These are phyloP conservation scores for Suillus variegatus DNA, from an alignment of 768 basidiomycete genomes.

Conservation along the genomic window DNA sequence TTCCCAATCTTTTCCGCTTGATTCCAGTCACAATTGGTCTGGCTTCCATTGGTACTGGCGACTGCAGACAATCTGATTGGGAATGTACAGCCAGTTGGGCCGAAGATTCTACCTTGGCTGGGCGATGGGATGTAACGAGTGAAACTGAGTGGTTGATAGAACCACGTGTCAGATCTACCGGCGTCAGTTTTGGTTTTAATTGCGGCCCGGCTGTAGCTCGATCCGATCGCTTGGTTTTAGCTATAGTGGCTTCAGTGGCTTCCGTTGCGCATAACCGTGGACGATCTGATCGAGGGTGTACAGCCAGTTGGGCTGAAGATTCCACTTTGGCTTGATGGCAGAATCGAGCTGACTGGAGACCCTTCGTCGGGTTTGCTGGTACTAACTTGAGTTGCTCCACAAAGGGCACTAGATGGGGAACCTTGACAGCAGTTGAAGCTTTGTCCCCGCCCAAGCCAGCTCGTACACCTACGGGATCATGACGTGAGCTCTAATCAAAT, in stretches of 20 bases:
- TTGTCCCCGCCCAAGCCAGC: neutral
- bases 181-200: neutral
- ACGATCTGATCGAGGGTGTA: slow-evolving; percentile 3
- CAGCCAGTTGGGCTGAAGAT: neutral
- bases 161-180: neutral
- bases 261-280: neutral
- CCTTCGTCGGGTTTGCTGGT: neutral
- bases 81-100: neutral
- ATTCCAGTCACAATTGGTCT: slow-evolving; percentile 24
- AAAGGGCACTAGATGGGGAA: neutral
- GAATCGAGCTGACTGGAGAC: neutral
- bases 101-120: neutral
- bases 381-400: neutral
- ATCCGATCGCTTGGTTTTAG: neutral
- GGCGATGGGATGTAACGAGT: neutral
- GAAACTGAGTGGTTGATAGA: neutral
- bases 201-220: neutral
- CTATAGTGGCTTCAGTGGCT: neutral
- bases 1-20: slow-evolving; percentile 63
- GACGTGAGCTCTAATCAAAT: neutral
- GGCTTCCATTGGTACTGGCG: neutral
- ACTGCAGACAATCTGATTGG: slow-evolving; percentile 3
- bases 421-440: neutral
- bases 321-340: neutral
- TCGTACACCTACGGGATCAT: neutral